Evolutionary conservation across 139 green algal species (phyloP).

Genomic region (Pedinophyceae sp.): DNA sequence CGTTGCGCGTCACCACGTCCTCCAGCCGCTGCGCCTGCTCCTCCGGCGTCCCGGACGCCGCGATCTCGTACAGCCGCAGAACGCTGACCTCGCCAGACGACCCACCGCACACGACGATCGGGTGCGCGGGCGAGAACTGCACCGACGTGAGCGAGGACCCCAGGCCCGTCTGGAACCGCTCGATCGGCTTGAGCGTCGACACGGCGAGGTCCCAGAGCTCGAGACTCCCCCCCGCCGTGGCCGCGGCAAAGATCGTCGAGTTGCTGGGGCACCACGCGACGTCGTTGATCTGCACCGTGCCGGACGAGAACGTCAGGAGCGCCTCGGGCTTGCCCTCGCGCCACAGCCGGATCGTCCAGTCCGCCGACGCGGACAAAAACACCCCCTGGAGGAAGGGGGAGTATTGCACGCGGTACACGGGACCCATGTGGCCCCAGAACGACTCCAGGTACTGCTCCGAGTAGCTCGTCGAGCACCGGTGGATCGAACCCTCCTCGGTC

Average conservation of each 20-base stretch:
- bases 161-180: neutral
- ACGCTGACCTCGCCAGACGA: constrained; percentile 26
- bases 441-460: constrained; percentile 61
- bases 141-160: constrained; percentile 24
- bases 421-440: constrained; percentile 59
- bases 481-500: constrained; percentile 71
- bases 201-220: constrained; percentile 62
- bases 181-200: constrained; percentile 51
- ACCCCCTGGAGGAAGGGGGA: constrained; percentile 46
- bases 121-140: constrained; percentile 32
- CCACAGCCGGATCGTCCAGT: constrained; percentile 74
- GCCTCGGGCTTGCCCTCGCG: constrained; percentile 20
- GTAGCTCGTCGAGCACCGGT: constrained; percentile 67
- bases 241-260: constrained; percentile 62
- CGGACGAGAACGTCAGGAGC: constrained; percentile 1
- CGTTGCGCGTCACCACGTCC: constrained; percentile 35
- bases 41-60: constrained; percentile 20
- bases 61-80: constrained; percentile 33
- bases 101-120: constrained; percentile 37
- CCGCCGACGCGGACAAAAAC: constrained; percentile 49
- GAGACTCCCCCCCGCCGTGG: constrained; percentile 41
- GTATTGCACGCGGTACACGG: constrained; percentile 56
- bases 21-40: constrained; percentile 34
- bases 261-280: constrained; percentile 62
- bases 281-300: constrained; percentile 20